Percentiles rank a stretch among this genome's conserved stretches.
Evolutionary conservation across 345 rosid species (phyloP).

Genomic region (Limnanthes douglasii): DNA sequence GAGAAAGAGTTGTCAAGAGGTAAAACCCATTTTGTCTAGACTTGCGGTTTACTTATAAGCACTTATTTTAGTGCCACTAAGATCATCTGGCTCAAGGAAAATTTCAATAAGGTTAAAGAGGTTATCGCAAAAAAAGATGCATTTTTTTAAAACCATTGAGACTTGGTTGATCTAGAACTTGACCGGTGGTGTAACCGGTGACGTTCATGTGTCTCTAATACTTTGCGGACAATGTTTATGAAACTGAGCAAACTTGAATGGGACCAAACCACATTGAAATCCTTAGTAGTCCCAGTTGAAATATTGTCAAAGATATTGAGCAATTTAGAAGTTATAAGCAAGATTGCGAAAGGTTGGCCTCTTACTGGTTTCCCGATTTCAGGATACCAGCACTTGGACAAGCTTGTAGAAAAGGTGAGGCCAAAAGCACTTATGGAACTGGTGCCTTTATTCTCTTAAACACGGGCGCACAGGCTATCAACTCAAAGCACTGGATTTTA

Average conservation of each 20-base stretch:
- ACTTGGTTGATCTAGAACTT: conserved; percentile 93
- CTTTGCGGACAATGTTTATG: conserved; percentile 91
- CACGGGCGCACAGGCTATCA: conserved; percentile 51
- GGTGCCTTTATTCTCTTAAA: conserved; percentile 92
- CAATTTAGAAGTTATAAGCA: conserved; percentile 76
- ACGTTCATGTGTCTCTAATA: conserved; percentile 80
- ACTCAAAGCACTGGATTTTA: conserved; percentile 68
- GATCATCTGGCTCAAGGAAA: conserved; percentile 82
- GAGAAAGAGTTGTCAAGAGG: conserved; percentile 77
- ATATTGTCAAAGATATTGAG: conserved; percentile 70
- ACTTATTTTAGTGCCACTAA: conserved; percentile 87
- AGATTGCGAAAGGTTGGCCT: conserved; percentile 74
- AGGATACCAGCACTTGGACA: conserved; percentile 89
- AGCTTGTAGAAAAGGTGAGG: conserved; percentile 80
- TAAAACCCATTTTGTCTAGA: conserved; percentile 54
- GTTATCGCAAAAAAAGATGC: conserved; percentile 56
- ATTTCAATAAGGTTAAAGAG: conserved; percentile 42
- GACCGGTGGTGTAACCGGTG: conserved; percentile 61
- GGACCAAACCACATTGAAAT: conserved; percentile 41
- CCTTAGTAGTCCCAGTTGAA: conserved; percentile 37
- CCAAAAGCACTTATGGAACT: conserved; percentile 90
- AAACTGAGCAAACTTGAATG: conserved; percentile 62
- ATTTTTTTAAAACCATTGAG: conserved; percentile 72
- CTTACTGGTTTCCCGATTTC: conserved; percentile 60
- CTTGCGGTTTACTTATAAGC: conserved; percentile 81